Evolutionary conservation across 345 rosid genomes (phyloP), one percentile per base, ranked within the genome.

Genomic region (Mangifera indica): DNA sequence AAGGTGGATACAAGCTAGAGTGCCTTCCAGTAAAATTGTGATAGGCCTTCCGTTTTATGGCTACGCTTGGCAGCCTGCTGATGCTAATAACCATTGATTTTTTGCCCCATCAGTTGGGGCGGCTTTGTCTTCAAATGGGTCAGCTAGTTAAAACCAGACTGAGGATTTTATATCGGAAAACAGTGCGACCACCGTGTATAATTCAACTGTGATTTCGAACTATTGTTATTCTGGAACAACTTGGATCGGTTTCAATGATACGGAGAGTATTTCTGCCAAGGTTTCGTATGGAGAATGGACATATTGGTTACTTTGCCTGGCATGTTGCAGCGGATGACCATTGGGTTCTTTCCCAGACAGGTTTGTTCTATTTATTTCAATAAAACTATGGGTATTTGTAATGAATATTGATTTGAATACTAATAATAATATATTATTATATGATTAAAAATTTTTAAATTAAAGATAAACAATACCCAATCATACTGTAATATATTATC

Each of bases 301-400:
- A 80, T 34, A 74, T 78, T 32, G 86, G 86, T 48, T 83, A 77
- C 73, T 83, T 69, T 72, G 75, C 80, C 48, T 83, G 86, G 86
- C 84, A 82, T 15, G 76, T 80, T 8, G 75, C 74, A 4, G 73
- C 14, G 12, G 86, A 83, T 24, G 53, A 12, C 53, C 5, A 49
- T 49, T 49, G 63, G 37, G 63, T 26, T 34, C 53, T 49, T 49
- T 12, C 68, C 15, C 49, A 62, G 24, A 62, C 25, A 62, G 53
- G 53, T 49, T 15, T 13, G 24, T 54, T 15, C 2, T 6, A 6
- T 54, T n/a, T 54, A 20, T n/a, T 54, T 54, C 2, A 3, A 1
- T 3, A 29, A 29, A 29, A n/a, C n/a, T n/a, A n/a, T n/a, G n/a
- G n/a, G n/a, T n/a, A n/a, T n/a, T n/a, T n/a, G n/a, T n/a, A n/a